These are phyloP conservation scores for barrel medic (Medicago truncatula) DNA, from an alignment of 306 rosid species.

Conservation along the genomic window DNA sequence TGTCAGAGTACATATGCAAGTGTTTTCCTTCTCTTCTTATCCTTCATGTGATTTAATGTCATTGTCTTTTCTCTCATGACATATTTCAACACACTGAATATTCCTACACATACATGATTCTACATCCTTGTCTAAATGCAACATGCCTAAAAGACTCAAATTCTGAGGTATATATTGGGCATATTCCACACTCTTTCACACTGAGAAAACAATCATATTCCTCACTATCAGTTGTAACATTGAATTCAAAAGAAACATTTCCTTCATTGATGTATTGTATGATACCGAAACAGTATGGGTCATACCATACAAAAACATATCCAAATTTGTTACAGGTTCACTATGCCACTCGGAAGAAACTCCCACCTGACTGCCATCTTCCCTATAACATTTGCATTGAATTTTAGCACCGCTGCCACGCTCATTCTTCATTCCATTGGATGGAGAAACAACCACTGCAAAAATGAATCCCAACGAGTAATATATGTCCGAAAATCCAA, in stretches of 20 bases:
- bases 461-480: not conserved
- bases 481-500: not conserved
- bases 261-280: not conserved
- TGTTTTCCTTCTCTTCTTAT: too few species aligned
- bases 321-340: not conserved
- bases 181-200: constrained; percentile 36
- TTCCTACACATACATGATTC: too few species aligned
- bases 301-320: constrained; percentile 46
- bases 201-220: constrained; percentile 13
- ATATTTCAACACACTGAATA: too few species aligned
- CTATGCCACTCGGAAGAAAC: not conserved
- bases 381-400: not conserved
- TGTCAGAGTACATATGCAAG: too few species aligned
- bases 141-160: not conserved
- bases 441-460: not conserved
- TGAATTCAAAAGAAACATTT: not conserved
- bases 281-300: constrained; percentile 37
- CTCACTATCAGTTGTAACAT: not conserved
- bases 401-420: not conserved
- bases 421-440: not conserved
- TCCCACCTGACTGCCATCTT: not conserved
- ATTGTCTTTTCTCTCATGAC: not conserved
- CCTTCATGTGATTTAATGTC: too few species aligned
- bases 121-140: not conserved
- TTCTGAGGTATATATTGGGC: not conserved